Percentiles rank a stretch among this genome's conserved stretches.
Conservation (phyloP, 2,329 filamentous ascomycete species). For the Fonsecaea erecta region DNA sequence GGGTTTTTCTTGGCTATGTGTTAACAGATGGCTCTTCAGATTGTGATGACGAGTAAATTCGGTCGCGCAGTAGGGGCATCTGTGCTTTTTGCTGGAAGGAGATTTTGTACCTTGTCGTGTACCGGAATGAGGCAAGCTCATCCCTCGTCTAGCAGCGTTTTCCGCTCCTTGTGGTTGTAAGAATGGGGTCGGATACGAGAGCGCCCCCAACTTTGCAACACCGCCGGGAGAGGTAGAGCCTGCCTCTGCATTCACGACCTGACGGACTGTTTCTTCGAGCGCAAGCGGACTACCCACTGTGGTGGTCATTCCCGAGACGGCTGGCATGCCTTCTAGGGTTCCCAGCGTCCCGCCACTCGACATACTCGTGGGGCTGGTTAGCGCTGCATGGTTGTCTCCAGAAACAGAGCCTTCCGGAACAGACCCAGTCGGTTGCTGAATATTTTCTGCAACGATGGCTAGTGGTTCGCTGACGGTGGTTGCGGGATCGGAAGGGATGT, state of each 20-base stretch:
- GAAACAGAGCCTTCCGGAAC: conserved; percentile 37
- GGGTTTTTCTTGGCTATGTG: conserved; percentile 97
- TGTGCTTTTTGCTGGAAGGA: conserved; percentile 84
- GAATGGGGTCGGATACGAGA: conserved; percentile 68
- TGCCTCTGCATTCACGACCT: conserved; percentile 43
- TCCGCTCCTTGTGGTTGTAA: conserved; percentile 54
- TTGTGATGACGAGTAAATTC: conserved; percentile 98
- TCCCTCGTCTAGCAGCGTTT: conserved; percentile 57
- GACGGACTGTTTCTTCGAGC: conserved; percentile 51
- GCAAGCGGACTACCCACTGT: conserved; percentile 54
- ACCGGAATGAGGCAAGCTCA: conserved; percentile 63
- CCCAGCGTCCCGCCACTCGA: conserved; percentile 60
- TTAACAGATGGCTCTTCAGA: conserved; percentile 93
- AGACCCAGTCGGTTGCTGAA: conserved; percentile 54
- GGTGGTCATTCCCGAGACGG: conserved; percentile 56
- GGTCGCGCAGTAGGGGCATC: conserved; percentile 93
- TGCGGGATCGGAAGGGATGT: conserved; percentile 42
- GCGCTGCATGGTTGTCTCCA: conserved; percentile 50
- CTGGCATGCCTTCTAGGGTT: conserved; percentile 55
- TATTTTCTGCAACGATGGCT: conserved; percentile 53
- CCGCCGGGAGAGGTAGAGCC: conserved; percentile 48
- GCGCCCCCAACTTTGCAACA: conserved; percentile 56
- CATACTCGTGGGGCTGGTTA: conserved; percentile 60
- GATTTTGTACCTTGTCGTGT: conserved; percentile 67
- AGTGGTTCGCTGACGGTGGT: conserved; percentile 55